A percentile compares a stretch with the other conserved stretches of the same genome.
Conservation (phyloP, 176 grass and related monocot genomes). For the Dactylis glomerata region DNA sequence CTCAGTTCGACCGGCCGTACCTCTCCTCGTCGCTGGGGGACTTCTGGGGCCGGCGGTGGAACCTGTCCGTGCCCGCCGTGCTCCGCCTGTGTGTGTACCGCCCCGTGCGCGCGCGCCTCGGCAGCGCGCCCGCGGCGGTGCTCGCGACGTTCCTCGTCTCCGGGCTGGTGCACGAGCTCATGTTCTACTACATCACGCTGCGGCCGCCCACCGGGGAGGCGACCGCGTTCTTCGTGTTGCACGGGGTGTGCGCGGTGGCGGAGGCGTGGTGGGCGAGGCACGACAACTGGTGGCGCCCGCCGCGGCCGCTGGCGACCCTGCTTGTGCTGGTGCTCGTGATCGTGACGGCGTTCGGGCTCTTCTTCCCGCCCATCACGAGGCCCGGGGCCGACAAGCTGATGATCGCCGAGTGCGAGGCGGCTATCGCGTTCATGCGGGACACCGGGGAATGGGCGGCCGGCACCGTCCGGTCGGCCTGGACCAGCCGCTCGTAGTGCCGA, state of each 20-base stretch:
- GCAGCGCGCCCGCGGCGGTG: conserved; percentile 20
- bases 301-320: conserved; percentile 11
- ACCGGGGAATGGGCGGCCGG: neutral
- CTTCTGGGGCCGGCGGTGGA: conserved; percentile 77
- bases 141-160: conserved; percentile 52
- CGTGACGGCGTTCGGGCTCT: conserved; percentile 50
- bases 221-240: conserved; percentile 54
- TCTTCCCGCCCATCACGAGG: conserved; percentile 57
- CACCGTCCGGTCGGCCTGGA: neutral
- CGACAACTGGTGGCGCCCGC: conserved; percentile 31
- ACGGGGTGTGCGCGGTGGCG: conserved; percentile 48
- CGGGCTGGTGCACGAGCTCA: conserved; percentile 60
- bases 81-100: conserved; percentile 56
- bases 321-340: conserved; percentile 43
- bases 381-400: conserved; percentile 33
- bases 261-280: conserved; percentile 43
- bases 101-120: conserved; percentile 43
- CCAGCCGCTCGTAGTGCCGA: neutral
- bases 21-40: conserved; percentile 45
- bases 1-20: conserved; percentile 72
- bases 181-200: conserved; percentile 68
- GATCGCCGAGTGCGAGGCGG: conserved; percentile 47
- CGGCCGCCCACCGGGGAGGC: conserved; percentile 52
- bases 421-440: conserved; percentile 28
- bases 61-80: conserved; percentile 51